Base-by-base conservation (phyloP, 2,329 filamentous ascomycete species). In the Botrytis aclada region DNA sequence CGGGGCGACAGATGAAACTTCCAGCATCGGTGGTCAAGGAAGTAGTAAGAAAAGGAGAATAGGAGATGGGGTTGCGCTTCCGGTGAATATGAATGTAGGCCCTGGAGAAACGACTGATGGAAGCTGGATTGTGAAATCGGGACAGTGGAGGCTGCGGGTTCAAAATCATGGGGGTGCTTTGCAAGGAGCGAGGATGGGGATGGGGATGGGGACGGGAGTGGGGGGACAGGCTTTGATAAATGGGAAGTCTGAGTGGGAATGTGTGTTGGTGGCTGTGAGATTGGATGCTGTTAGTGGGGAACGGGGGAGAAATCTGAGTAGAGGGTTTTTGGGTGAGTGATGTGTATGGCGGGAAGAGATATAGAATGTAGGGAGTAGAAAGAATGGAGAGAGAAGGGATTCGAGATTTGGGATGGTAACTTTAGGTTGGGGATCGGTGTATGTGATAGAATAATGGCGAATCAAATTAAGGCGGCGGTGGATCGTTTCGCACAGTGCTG, bases 201-300 rank as follows among this genome's bases (percentile, higher is more conserved):
- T 97, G 69, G 86, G 91, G 7, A 7, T 37, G 37, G 37, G 37
- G 4, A n/a, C n/a, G n/a, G 43, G 43, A 93, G 6, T 62, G 5
- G n/a, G 22, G 29, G 67, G 12, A 34, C 32, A 43, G 16, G 60
- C 12, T 39, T 20, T 41, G 3, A 25, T 73, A 14, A 81, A 81
- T 67, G 85, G 86, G 66, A 88, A 86, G 78, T 84, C 84, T 54
- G 84, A 84, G 3, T 85, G 91, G 72, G 92, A 95, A 82, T 91
- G 93, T 73, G 86, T 93, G 34, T 85, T 97, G 67, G 86, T 92
- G 25, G 92, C 90, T 0, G 92, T 95, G 47, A 94, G 93, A 81
- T 80, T 97, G 39, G 92, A 97, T 77, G 92, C 90, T 0, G 87
- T 90, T 77, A 91, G 86, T 70, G 86, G 85, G 12, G 89, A 95